These are phyloP conservation scores for Rhodomyrtus tomentosa DNA, from an alignment of 345 rosid genomes.

Conservation along the genomic window DNA sequence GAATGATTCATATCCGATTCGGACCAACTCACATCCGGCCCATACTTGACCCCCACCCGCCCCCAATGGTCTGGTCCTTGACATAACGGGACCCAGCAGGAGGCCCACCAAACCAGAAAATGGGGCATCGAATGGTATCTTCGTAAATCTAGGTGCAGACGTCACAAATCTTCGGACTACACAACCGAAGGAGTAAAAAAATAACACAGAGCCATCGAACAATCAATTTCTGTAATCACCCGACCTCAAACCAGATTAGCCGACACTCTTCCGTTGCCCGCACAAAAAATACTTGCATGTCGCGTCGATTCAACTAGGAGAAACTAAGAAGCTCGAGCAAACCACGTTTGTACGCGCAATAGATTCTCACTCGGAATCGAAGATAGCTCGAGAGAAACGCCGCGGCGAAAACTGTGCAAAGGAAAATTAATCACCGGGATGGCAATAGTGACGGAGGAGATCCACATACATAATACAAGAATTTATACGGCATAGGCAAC, in stretches of 20 bases:
- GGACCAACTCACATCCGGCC: too few relatives aligned
- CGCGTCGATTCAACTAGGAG: neutral
- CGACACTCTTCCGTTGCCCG: neutral
- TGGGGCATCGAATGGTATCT: too few relatives aligned
- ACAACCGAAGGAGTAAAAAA: neutral
- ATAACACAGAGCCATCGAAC: neutral
- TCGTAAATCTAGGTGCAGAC: too few relatives aligned
- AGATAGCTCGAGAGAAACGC: neutral
- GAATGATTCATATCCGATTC: too few relatives aligned
- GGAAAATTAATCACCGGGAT: neutral
- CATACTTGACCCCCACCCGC: too few relatives aligned
- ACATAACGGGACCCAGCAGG: too few relatives aligned
- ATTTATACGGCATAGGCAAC: neutral
- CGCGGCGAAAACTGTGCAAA: neutral
- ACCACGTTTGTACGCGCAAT: neutral
- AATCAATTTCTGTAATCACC: neutral
- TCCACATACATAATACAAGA: neutral
- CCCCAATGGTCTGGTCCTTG: too few relatives aligned
- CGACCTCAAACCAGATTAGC: neutral
- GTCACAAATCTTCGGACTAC: conserved; percentile 11
- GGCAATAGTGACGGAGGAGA: neutral
- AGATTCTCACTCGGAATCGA: conserved; percentile 18
- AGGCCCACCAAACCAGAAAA: too few relatives aligned
- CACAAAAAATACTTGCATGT: neutral
- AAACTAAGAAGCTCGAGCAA: neutral